Conservation (phyloP, 78 protist genomes). For the Parvularia atlantis region DNA sequence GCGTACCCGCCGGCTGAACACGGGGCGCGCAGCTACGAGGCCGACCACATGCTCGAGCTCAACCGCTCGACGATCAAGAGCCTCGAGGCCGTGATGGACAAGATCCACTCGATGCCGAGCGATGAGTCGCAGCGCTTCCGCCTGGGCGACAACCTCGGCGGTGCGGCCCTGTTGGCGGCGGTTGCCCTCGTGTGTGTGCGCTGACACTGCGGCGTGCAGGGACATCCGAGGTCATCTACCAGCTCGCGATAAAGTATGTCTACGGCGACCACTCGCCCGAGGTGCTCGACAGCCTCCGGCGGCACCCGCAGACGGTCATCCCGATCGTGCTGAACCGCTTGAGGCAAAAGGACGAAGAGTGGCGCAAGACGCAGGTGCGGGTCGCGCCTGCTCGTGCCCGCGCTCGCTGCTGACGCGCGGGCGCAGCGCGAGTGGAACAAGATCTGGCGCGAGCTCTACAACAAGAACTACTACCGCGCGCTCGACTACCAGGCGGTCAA, state of each 20-base stretch:
- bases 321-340: constrained; percentile 65
- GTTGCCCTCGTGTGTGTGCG: not conserved
- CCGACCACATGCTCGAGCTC: constrained; percentile 69
- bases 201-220: not conserved
- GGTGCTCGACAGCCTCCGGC: constrained; percentile 34
- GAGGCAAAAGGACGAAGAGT: constrained; percentile 51
- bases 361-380: too few species aligned
- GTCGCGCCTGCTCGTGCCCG: too few species aligned
- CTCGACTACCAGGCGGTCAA: constrained; percentile 52
- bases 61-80: constrained; percentile 38
- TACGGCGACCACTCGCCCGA: constrained; percentile 28
- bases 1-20: not conserved
- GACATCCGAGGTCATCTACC: not conserved
- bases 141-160: constrained; percentile 21
- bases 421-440: constrained; percentile 65
- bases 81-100: constrained; percentile 22
- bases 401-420: too few species aligned
- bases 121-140: constrained; percentile 1
- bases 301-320: constrained; percentile 49
- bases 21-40: too few species aligned
- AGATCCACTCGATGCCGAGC: constrained; percentile 20
- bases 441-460: constrained; percentile 68
- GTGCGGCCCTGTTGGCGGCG: not conserved
- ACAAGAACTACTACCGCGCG: constrained; percentile 54
- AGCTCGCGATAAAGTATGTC: constrained; percentile 8